A percentile compares a stretch with the other conserved stretches of the same genome.
phyloP scores from a whole-genome alignment of 2,329 filamentous ascomycete genomes.

The Dendryphion nanum region DNA sequence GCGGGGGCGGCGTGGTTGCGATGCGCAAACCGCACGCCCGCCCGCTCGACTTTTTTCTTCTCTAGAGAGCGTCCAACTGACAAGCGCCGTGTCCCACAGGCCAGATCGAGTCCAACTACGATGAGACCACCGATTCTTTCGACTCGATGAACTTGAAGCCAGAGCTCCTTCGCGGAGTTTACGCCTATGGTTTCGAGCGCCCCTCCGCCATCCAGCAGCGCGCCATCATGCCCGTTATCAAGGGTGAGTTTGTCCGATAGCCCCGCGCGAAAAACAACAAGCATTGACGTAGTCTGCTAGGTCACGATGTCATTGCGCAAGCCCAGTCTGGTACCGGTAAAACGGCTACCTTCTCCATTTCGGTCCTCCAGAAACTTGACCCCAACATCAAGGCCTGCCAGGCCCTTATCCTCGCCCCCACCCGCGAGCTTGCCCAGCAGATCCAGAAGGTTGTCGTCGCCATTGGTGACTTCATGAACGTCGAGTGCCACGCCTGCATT shows the following conservation, averaged over 20 bases:
- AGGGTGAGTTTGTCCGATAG: slow-evolving; percentile 64
- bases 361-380: slow-evolving; percentile 98
- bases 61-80: slow-evolving; percentile 13
- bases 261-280: slow-evolving; percentile 4
- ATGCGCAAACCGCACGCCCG: background rate
- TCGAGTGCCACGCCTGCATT: slow-evolving; percentile 99
- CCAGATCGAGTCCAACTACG: slow-evolving; percentile 99
- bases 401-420: slow-evolving; percentile 95
- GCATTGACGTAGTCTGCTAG: slow-evolving; percentile 39
- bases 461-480: slow-evolving; percentile 99
- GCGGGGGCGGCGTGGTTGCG: background rate
- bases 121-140: slow-evolving; percentile 99
- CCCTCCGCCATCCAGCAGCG: slow-evolving; percentile 99
- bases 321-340: slow-evolving; percentile 99
- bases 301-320: slow-evolving; percentile 98
- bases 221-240: slow-evolving; percentile 99
- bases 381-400: slow-evolving; percentile 92
- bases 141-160: slow-evolving; percentile 97
- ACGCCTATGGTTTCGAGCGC: slow-evolving; percentile 99
- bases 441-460: slow-evolving; percentile 99
- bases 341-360: slow-evolving; percentile 99
- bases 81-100: slow-evolving; percentile 56
- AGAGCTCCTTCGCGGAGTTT: slow-evolving; percentile 97
- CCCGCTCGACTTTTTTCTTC: slow-evolving; percentile 1
- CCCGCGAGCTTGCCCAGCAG: slow-evolving; percentile 97